Base-by-base conservation (phyloP, 2,329 filamentous ascomycete species). In the Nemania diffusa region DNA sequence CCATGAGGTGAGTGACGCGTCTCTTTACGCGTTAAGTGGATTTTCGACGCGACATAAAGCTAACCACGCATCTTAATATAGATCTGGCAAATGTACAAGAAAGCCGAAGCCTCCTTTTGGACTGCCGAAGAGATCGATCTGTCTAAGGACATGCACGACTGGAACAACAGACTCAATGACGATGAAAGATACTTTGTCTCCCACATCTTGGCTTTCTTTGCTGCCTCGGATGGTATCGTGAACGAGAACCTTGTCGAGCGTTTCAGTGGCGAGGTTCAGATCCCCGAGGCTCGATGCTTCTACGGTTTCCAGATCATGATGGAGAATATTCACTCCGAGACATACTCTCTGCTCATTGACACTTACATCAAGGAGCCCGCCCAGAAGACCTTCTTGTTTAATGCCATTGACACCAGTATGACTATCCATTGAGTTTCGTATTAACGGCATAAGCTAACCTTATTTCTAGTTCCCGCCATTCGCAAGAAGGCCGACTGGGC, bases 31-130 rank as follows among this genome's bases (percentile, higher is more conserved):
- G 91, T 93, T 86, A 86, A 91, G 86, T 91, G 86, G 76, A n/a
- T 69, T 68, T 69, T 37, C 8, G 61, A 74, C 73, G 75, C 69
- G 69, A 68, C 65, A 58, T 69, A 20, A 40, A 27, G 75, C 82
- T 86, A 78, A 87, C 79, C 64, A 63, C 69, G 70, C 58, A 69
- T 50, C 7, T 11, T 34, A 67, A 57, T 72, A 79, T 75, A 97
- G 94, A 97, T 97, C 82, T 99, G 96, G 96, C 95, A 98, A 83
- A 98, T 98, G 95, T 99, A 99, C 90, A 99, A 99, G 90, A 98
- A 98, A 86, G 94, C 94, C 73, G 95, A 99, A 82, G 96, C 96
- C 60, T 98, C 96, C 50, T 99, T 99, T 91, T 99, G 96, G 96
- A 99, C 96, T 48, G 96, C 96, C 59, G 96, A 99, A 82, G 96